Conservation (phyloP, 2,329 filamentous ascomycete genomes). For the Colletotrichum lindemuthianum region DNA sequence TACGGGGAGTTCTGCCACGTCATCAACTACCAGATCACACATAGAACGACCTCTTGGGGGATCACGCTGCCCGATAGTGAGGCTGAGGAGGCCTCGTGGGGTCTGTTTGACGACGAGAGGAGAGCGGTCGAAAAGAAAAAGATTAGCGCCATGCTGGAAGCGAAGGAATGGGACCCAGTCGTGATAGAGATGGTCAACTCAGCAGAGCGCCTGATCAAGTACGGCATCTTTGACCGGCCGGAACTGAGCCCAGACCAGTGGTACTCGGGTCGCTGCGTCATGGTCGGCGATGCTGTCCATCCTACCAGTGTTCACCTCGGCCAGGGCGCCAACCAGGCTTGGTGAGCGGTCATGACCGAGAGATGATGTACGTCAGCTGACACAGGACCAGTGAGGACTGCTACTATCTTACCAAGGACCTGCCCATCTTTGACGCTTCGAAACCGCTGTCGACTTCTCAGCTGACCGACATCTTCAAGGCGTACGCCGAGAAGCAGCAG, state of each 20-base stretch:
- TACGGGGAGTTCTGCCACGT: slow-evolving; percentile 40
- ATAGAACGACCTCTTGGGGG: slow-evolving; percentile 39
- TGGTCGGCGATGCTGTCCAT: slow-evolving; percentile 41
- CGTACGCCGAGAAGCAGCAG: slow-evolving; percentile 37
- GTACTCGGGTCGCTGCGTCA: slow-evolving; percentile 38
- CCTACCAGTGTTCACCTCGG: slow-evolving; percentile 41
- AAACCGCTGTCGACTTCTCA: background rate
- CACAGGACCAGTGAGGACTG: slow-evolving; percentile 10
- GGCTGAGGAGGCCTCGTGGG: slow-evolving; percentile 40
- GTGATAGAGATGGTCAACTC: slow-evolving; percentile 37
- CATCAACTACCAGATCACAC: slow-evolving; percentile 39
- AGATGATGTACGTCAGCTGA: background rate
- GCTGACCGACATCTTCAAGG: slow-evolving; percentile 2
- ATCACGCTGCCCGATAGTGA: slow-evolving; percentile 38
- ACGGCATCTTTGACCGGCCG: slow-evolving; percentile 41
- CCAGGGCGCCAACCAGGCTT: slow-evolving; percentile 40
- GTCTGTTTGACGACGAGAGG: slow-evolving; percentile 37
- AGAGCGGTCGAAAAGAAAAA: slow-evolving; percentile 32
- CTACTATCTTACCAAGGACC: slow-evolving; percentile 14
- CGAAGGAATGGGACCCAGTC: slow-evolving; percentile 35
- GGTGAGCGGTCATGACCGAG: background rate
- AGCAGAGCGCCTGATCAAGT: slow-evolving; percentile 41
- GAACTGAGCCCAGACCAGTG: slow-evolving; percentile 39
- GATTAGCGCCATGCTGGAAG: slow-evolving; percentile 32
- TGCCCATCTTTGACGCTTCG: background rate